Percentiles rank a stretch among this genome's conserved stretches.
phyloP scores from a whole-genome alignment of 2,329 filamentous ascomycete species.

The Diplodia seriata region DNA sequence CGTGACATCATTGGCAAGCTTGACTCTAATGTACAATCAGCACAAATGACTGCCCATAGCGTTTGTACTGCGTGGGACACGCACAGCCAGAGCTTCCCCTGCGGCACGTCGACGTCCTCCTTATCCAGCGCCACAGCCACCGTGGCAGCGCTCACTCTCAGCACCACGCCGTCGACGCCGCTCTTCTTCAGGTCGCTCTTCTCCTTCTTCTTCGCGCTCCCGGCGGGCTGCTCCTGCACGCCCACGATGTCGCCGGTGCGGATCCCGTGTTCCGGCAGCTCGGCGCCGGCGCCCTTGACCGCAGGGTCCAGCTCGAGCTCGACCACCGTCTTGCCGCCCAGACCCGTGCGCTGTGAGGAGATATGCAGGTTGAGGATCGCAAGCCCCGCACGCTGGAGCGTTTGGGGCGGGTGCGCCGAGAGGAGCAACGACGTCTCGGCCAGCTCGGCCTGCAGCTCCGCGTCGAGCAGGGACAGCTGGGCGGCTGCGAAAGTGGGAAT shows the following conservation, averaged over 20 bases:
- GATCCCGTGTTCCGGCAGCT: constrained; percentile 77
- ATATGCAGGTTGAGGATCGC: constrained; percentile 79
- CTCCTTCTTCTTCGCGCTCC: constrained; percentile 73
- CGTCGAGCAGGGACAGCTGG: constrained; percentile 73
- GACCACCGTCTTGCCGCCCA: constrained; percentile 88
- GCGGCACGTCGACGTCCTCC: constrained; percentile 62
- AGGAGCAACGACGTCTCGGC: constrained; percentile 72
- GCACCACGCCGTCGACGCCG: constrained; percentile 74
- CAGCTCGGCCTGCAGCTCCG: constrained; percentile 75
- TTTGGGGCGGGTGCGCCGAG: constrained; percentile 69
- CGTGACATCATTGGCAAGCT: constrained; percentile 71
- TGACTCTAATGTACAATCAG: constrained; percentile 60
- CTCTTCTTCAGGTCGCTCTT: constrained; percentile 72
- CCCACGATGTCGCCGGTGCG: constrained; percentile 79
- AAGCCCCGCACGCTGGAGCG: constrained; percentile 77
- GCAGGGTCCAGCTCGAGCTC: constrained; percentile 80
- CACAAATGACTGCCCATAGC: constrained; percentile 31
- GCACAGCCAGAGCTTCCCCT: constrained; percentile 68
- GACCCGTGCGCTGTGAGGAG: constrained; percentile 79
- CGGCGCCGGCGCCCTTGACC: constrained; percentile 58
- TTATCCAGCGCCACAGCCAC: constrained; percentile 75
- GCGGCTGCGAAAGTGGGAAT: constrained; percentile 71
- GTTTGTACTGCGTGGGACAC: constrained; percentile 42
- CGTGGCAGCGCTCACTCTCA: constrained; percentile 63
- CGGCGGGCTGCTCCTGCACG: constrained; percentile 75